Evolutionary conservation across 805 yeast species (phyloP), one percentile per base, ranked within the genome.

Genomic region (Yarrowia sp.): DNA sequence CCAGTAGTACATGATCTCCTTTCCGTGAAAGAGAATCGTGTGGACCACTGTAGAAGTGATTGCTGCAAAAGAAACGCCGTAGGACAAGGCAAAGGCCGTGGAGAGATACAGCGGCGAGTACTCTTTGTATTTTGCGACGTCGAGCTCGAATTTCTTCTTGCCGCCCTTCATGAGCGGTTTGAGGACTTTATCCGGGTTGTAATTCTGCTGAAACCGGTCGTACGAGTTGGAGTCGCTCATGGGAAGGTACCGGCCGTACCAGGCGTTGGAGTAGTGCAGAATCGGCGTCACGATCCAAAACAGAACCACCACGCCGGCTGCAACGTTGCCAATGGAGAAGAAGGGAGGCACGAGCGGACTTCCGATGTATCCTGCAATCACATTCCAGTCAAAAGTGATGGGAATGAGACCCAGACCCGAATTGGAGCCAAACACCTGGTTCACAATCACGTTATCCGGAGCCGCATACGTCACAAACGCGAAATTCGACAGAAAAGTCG

Each of bases 341-440:
- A 82, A 78, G 19, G 92, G 91, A 10, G 90, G 88, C 66, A 86
- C 80, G 73, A 88, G 80, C 12, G 92, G 91, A 20, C 87, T 84
- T 17, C 87, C 87, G 70, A 85, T 77, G 76, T 81, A 83, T 39
- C 78, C 79, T 9, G 86, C 83, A 47, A 87, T 79, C 73, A 85
- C 86, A 72, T 84, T 83, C 91, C 91, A 88, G 76, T 88, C 91
- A 72, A 88, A 87, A 17, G 89, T 85, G 53, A 87, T 74, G 12
- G 92, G 92, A 71, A 87, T 76, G 74, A 87, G 73, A 20, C 91
- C 92, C 69, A 88, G 77, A 14, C 93, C 93, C 15, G 85, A 77
- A 10, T 77, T 70, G 8, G 84, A 79, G 60, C 94, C 94, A 71
- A 88, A 88, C 17, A 89, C 78, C 73, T 86, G 89, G 71, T 86